phyloP scores from a whole-genome alignment of 1,284 basidiomycete species.

The Fomes fomentarius region DNA sequence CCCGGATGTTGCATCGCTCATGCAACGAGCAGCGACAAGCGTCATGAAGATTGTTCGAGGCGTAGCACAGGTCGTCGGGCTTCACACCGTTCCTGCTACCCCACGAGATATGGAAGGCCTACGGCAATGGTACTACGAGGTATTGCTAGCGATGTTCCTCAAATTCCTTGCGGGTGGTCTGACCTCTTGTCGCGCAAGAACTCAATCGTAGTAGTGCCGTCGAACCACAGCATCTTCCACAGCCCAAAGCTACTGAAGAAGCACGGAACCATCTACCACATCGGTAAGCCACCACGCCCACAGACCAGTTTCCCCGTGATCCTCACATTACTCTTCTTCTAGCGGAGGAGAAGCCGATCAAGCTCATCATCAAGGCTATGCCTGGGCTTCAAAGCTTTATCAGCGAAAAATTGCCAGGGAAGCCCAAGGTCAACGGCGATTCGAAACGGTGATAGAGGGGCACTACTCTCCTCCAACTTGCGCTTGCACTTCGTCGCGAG shows the following conservation, averaged over 20 bases:
- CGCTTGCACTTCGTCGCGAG: neutral
- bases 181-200: constrained; percentile 44
- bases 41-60: constrained; percentile 68
- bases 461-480: neutral
- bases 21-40: constrained; percentile 40
- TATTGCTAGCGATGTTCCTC: constrained; percentile 27
- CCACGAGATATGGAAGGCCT: constrained; percentile 56
- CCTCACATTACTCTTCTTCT: neutral
- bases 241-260: constrained; percentile 56
- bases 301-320: neutral
- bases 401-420: constrained; percentile 5
- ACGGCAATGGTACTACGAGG: constrained; percentile 67
- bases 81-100: constrained; percentile 56
- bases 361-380: constrained; percentile 61
- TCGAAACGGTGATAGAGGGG: neutral
- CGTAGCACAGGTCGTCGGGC: constrained; percentile 79
- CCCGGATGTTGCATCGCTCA: neutral
- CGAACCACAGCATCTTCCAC: constrained; percentile 55
- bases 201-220: constrained; percentile 67
- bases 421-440: constrained; percentile 1
- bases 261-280: constrained; percentile 60
- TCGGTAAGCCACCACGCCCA: constrained; percentile 45
- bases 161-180: constrained; percentile 5
- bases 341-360: constrained; percentile 67
- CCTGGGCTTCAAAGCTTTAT: constrained; percentile 63